Conservation (phyloP, 768 basidiomycete species). For the Russula dissimulans region DNA sequence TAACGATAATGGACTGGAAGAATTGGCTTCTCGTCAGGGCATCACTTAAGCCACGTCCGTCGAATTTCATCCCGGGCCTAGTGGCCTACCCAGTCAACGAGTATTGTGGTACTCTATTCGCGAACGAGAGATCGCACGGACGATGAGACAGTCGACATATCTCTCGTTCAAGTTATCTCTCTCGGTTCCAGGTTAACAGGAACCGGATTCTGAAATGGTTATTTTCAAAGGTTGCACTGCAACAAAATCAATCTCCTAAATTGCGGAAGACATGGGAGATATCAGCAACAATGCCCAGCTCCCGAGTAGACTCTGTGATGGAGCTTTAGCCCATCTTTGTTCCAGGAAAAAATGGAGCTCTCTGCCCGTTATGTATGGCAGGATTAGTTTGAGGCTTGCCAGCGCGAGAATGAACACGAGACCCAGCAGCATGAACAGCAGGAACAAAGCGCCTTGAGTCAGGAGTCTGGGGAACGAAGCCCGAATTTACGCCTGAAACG, state of each 20-base stretch:
- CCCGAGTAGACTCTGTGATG: not conserved
- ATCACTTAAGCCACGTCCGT: too few species aligned
- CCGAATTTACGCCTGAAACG: not conserved
- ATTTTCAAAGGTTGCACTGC: not conserved
- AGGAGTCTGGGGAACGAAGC: conserved; percentile 18
- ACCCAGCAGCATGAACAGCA: not conserved
- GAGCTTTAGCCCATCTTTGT: conserved; percentile 19
- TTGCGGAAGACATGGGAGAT: not conserved
- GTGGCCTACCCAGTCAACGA: too few species aligned
- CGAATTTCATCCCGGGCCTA: too few species aligned
- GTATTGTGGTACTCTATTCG: too few species aligned
- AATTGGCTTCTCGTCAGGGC: too few species aligned
- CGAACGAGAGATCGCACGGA: too few species aligned
- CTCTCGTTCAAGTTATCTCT: too few species aligned
- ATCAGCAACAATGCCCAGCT: not conserved
- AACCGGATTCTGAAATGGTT: not conserved
- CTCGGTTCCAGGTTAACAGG: too few species aligned
- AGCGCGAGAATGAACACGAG: conserved; percentile 18
- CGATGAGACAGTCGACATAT: too few species aligned
- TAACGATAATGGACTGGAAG: too few species aligned
- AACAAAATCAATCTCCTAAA: not conserved
- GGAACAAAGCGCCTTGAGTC: conserved; percentile 18
- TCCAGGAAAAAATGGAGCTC: conserved; percentile 44
- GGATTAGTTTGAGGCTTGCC: not conserved
- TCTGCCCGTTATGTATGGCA: conserved; percentile 29